Percentiles rank a stretch among this genome's conserved stretches.
Conservation (phyloP, 164 flowering plant genomes). For the Magnolia kwangsiensis region DNA sequence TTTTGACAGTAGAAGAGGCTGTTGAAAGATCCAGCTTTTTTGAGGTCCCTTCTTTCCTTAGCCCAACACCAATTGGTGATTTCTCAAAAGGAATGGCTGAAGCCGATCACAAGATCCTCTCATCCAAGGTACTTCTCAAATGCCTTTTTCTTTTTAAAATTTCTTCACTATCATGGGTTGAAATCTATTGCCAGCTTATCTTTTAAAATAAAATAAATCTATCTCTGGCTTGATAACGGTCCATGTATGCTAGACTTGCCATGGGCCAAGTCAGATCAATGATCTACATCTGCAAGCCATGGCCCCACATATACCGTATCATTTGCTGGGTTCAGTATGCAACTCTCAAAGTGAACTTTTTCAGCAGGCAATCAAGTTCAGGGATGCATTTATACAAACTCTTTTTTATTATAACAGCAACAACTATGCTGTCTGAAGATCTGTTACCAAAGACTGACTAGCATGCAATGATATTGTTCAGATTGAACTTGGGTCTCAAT, state of each 20-base stretch:
- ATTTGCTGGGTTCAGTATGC: too few relatives aligned
- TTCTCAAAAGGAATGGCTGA: constrained; percentile 74
- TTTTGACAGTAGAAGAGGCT: constrained; percentile 89
- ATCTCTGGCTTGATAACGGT: too few relatives aligned
- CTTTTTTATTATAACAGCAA: not conserved
- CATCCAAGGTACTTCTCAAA: constrained; percentile 59
- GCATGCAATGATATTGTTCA: constrained; percentile 24
- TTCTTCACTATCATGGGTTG: not conserved
- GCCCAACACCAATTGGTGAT: constrained; percentile 64
- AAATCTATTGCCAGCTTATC: not conserved
- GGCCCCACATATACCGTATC: too few relatives aligned
- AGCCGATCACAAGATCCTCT: constrained; percentile 74
- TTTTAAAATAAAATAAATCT: too few relatives aligned
- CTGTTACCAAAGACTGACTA: not conserved
- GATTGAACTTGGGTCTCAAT: constrained; percentile 83
- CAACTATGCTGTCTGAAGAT: not conserved
- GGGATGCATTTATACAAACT: too few relatives aligned
- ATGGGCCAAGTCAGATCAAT: too few relatives aligned
- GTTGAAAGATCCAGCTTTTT: constrained; percentile 75
- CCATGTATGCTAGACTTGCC: too few relatives aligned
- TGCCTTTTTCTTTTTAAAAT: not conserved
- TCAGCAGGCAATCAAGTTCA: too few relatives aligned
- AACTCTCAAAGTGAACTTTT: too few relatives aligned
- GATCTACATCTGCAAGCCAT: too few relatives aligned
- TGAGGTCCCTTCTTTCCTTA: constrained; percentile 57